A percentile compares a stretch with the other conserved stretches of the same genome.
These are phyloP conservation scores for Exophiala sideris DNA, from an alignment of 2,329 filamentous ascomycete genomes.

Conservation along the genomic window DNA sequence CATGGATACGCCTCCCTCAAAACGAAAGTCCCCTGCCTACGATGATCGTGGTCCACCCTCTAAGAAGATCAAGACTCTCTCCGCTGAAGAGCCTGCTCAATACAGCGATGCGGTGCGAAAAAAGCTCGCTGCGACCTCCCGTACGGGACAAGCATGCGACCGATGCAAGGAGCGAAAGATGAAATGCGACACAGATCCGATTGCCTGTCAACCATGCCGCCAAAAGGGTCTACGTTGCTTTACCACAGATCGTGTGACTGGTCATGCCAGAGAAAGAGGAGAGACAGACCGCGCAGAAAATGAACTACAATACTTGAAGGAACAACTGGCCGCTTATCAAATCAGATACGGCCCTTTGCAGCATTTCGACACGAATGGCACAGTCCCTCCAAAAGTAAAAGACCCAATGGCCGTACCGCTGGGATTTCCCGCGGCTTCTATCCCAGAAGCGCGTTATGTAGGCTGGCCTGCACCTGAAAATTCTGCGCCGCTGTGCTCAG, in stretches of 20 bases:
- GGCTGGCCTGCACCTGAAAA: conserved; percentile 26
- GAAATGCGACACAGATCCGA: conserved; percentile 74
- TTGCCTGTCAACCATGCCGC: conserved; percentile 77
- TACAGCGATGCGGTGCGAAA: conserved; percentile 46
- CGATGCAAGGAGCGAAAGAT: conserved; percentile 88
- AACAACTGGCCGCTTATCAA: conserved; percentile 66
- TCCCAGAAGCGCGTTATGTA: conserved; percentile 24
- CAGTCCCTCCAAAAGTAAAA: conserved; percentile 6
- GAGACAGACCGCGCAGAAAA: conserved; percentile 74
- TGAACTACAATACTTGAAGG: conserved; percentile 65
- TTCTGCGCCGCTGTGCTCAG: conserved; percentile 13
- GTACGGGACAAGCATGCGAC: conserved; percentile 83
- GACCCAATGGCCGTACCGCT: not conserved
- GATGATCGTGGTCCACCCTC: conserved; percentile 20
- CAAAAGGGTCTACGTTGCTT: conserved; percentile 74
- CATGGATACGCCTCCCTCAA: conserved; percentile 20
- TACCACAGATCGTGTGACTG: conserved; percentile 83
- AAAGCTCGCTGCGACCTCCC: conserved; percentile 53
- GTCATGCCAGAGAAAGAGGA: conserved; percentile 72
- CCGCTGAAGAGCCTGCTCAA: conserved; percentile 32
- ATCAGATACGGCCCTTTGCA: conserved; percentile 42
- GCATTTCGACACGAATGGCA: not conserved
- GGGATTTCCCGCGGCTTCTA: not conserved
- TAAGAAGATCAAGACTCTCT: conserved; percentile 26
- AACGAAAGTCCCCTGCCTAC: conserved; percentile 13